Percentiles rank a stretch among this genome's conserved stretches.
phyloP scores from a whole-genome alignment of 106 monocot genomes.

The Narthecium ossifragum region DNA sequence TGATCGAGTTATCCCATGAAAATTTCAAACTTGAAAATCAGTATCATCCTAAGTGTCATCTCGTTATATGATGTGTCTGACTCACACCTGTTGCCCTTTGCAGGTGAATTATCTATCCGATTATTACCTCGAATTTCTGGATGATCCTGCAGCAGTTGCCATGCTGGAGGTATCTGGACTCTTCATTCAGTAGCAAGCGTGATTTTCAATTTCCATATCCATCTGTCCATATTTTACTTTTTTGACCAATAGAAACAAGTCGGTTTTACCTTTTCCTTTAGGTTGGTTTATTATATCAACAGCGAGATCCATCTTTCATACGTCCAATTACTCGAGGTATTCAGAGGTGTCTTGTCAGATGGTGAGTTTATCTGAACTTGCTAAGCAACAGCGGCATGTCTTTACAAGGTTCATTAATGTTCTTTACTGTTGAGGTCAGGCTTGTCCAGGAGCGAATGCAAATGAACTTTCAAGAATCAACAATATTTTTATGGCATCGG shows the following conservation, averaged over 20 bases:
- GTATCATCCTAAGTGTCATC: no score
- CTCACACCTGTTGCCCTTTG: constrained; percentile 3
- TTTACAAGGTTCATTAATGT: neutral
- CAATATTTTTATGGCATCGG: constrained; percentile 66
- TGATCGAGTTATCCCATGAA: no score
- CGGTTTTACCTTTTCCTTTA: constrained; percentile 16
- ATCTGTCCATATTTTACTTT: neutral
- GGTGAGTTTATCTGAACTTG: constrained; percentile 39
- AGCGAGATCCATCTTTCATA: constrained; percentile 90
- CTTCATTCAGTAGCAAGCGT: neutral
- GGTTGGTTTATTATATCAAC: constrained; percentile 88
- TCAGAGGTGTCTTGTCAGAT: constrained; percentile 82
- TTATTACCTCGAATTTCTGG: constrained; percentile 72
- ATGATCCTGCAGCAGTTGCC: constrained; percentile 68
- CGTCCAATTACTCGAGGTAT: constrained; percentile 74
- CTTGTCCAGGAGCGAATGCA: constrained; percentile 73
- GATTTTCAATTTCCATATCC: no score
- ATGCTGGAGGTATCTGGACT: constrained; percentile 66
- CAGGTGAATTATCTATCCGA: constrained; percentile 92
- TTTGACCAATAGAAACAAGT: no score
- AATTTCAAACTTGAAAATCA: no score
- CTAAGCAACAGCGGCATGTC: neutral
- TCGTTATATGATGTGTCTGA: no score
- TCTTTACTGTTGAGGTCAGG: constrained; percentile 28
- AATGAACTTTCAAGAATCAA: constrained; percentile 46